phyloP scores from a whole-genome alignment of 2,329 filamentous ascomycete species.

The Trichoderma sp. region DNA sequence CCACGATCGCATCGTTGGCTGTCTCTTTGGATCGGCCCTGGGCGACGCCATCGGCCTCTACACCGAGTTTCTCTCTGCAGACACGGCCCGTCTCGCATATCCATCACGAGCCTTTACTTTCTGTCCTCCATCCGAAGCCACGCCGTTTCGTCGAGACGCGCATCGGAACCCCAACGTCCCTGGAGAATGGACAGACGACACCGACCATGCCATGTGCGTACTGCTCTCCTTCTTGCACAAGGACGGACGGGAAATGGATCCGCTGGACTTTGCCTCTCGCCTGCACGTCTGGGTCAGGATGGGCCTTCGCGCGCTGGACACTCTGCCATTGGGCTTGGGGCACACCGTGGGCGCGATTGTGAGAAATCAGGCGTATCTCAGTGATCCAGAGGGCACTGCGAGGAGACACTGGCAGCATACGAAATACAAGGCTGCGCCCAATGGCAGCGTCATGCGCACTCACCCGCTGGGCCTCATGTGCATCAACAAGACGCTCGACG shows the following conservation, averaged over 20 bases:
- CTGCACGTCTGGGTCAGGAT: constrained; percentile 50
- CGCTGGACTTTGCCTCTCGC: constrained; percentile 47
- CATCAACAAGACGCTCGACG: constrained; percentile 42
- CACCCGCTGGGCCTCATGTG: constrained; percentile 54
- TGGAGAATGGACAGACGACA: constrained; percentile 57
- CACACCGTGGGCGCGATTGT: constrained; percentile 50
- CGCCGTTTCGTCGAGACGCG: constrained; percentile 46
- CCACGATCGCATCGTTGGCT: constrained; percentile 46
- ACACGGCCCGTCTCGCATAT: constrained; percentile 41
- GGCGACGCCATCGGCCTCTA: constrained; percentile 58
- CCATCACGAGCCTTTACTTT: constrained; percentile 45
- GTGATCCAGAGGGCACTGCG: constrained; percentile 44
- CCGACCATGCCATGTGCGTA: constrained; percentile 54
- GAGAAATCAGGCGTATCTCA: constrained; percentile 40
- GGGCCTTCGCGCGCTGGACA: constrained; percentile 50
- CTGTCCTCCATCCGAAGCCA: constrained; percentile 38
- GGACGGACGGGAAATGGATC: constrained; percentile 41
- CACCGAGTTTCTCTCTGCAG: constrained; percentile 52
- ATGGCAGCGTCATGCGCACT: constrained; percentile 56
- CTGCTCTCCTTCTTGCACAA: constrained; percentile 51
- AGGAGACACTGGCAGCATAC: constrained; percentile 45
- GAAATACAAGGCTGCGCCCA: constrained; percentile 47
- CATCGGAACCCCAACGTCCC: constrained; percentile 47
- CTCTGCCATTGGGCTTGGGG: constrained; percentile 52
- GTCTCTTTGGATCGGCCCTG: constrained; percentile 53